phyloP scores from a whole-genome alignment of 345 rosid species.

The Rhodomyrtus tomentosa region DNA sequence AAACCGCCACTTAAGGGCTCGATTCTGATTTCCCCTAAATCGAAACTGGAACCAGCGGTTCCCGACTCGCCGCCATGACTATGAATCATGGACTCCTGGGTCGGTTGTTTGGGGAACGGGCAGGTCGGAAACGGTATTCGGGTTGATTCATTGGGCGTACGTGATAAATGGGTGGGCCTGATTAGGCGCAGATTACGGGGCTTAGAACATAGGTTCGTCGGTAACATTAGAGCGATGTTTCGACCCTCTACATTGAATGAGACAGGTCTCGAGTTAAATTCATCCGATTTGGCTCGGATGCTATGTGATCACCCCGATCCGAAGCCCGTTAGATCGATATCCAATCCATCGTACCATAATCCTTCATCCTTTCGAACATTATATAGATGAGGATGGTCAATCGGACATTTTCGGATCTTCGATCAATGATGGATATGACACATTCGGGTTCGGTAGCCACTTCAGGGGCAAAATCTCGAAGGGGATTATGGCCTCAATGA shows the following conservation, averaged over 20 bases:
- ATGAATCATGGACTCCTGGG: not conserved
- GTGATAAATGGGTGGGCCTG: not conserved
- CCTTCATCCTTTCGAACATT: not conserved
- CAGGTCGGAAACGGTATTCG: not conserved
- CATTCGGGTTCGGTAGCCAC: accelerated
- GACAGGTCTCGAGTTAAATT: not conserved
- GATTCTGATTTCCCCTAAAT: no score
- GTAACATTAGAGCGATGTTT: no score
- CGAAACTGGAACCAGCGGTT: no score
- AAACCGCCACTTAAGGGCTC: no score
- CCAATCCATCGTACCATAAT: not conserved
- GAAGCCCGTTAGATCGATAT: not conserved
- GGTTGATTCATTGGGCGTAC: not conserved
- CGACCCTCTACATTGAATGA: not conserved
- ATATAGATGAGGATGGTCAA: not conserved
- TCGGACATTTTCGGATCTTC: not conserved
- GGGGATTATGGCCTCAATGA: accelerated
- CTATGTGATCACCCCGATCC: not conserved
- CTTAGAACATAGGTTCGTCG: not conserved
- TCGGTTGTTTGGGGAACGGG: not conserved
- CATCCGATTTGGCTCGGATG: not conserved
- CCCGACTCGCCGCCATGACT: no score
- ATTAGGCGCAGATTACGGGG: not conserved
- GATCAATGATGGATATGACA: not conserved
- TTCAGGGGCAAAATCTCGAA: not conserved